Evolutionary conservation across 345 rosid genomes (phyloP).

Genomic region (Psidium friedrichsthalianum): DNA sequence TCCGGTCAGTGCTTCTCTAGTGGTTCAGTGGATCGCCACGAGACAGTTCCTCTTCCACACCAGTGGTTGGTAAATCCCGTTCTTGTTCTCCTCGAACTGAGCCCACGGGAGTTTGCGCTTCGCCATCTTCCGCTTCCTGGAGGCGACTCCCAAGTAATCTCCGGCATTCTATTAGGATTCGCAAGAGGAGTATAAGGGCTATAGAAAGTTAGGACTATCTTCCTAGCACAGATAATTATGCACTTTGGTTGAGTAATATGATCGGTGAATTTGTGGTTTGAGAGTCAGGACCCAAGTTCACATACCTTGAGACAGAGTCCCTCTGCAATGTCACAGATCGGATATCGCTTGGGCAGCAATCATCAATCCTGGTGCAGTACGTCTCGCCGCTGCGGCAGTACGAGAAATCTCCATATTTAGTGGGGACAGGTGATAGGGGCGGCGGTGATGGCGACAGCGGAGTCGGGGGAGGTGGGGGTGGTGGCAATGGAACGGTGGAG

Average conservation of each 20-base stretch:
- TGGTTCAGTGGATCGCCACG: slow-evolving; percentile 18
- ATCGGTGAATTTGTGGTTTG: too few species aligned
- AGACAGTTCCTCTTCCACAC: slow-evolving; percentile 39
- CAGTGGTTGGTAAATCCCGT: slow-evolving; percentile 10
- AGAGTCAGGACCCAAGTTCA: background rate
- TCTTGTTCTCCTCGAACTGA: slow-evolving; percentile 8
- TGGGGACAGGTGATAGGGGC: slow-evolving; percentile 44
- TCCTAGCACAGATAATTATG: too few species aligned
- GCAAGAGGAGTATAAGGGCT: too few species aligned
- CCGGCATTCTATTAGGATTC: slow-evolving; percentile 13
- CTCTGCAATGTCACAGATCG: slow-evolving; percentile 39
- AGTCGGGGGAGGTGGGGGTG: background rate
- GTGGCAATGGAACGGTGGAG: too few species aligned
- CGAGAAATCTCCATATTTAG: slow-evolving; percentile 37
- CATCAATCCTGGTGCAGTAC: slow-evolving; percentile 29
- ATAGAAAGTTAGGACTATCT: too few species aligned
- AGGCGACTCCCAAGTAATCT: slow-evolving; percentile 35
- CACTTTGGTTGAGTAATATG: too few species aligned
- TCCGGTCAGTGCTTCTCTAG: background rate
- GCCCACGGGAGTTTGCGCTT: slow-evolving; percentile 38
- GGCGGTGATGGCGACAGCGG: slow-evolving; percentile 14
- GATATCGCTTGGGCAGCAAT: slow-evolving; percentile 67
- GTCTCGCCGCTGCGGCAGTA: slow-evolving; percentile 41
- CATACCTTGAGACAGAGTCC: slow-evolving; percentile 51
- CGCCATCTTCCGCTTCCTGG: slow-evolving; percentile 31